Conservation (phyloP, 1,284 basidiomycete species). For the Naganishia sp. region DNA sequence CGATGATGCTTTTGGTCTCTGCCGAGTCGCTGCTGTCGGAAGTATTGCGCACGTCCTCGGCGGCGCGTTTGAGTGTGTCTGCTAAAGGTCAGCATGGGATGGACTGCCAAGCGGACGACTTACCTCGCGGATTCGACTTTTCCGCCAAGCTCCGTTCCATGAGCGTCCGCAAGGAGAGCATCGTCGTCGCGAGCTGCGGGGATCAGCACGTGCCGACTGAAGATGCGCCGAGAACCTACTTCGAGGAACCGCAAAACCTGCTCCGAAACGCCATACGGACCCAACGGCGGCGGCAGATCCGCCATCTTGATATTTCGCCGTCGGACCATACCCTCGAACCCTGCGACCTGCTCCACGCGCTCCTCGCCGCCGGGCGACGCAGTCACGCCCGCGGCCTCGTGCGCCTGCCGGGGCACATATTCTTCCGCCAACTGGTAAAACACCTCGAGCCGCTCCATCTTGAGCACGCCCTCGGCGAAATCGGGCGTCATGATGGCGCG, state of each 20-base stretch:
- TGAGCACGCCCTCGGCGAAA: conserved; percentile 16
- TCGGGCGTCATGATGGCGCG: conserved; percentile 21
- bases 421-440: conserved; percentile 22
- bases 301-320: not conserved
- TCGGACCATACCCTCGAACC: conserved; percentile 1
- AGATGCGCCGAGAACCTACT: not conserved
- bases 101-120: not conserved
- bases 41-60: conserved; percentile 1
- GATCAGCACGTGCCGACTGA: not conserved
- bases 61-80: conserved; percentile 23
- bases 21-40: conserved; percentile 5
- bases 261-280: conserved; percentile 22
- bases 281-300: conserved; percentile 11
- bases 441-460: conserved; percentile 27
- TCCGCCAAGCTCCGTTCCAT: conserved; percentile 19
- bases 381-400: not conserved
- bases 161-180: conserved; percentile 15
- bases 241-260: conserved; percentile 18
- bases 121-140: conserved; percentile 8
- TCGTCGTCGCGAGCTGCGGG: conserved; percentile 15
- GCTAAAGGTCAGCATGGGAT: not conserved
- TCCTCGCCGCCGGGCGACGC: not conserved
- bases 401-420: conserved; percentile 9
- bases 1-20: conserved; percentile 19
- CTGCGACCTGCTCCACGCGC: not conserved